Evolutionary conservation across 163 green algal genomes (phyloP).

Genomic region (Chlorella variabilis): DNA sequence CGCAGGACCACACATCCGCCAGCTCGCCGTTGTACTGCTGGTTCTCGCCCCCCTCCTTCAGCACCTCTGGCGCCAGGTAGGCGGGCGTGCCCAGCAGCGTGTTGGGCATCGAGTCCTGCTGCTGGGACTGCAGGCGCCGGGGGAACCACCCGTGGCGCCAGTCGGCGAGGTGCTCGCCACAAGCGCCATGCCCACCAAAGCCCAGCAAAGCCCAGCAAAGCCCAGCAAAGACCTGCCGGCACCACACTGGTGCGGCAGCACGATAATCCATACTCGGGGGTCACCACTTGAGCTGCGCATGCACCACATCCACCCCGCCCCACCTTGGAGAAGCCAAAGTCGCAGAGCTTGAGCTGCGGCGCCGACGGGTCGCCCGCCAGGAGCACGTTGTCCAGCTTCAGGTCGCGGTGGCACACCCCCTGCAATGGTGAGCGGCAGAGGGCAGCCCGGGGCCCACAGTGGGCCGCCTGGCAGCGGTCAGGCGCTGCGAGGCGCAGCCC

Average conservation of each 20-base stretch:
- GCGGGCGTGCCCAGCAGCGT: slow-evolving; percentile 97
- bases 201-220: neutral
- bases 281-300: no score
- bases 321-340: slow-evolving; percentile 80
- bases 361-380: slow-evolving; percentile 74
- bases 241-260: no score
- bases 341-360: slow-evolving; percentile 91
- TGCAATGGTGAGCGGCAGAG: slow-evolving; percentile 32
- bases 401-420: slow-evolving; percentile 89
- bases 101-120: slow-evolving; percentile 93
- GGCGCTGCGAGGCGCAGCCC: no score
- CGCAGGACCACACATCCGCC: slow-evolving; percentile 97
- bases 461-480: no score
- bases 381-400: slow-evolving; percentile 98
- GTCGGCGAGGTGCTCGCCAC: no score
- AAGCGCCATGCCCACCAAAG: no score
- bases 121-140: slow-evolving; percentile 51
- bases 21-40: slow-evolving; percentile 83
- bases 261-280: no score
- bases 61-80: slow-evolving; percentile 86
- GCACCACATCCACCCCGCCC: no score
- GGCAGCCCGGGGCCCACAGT: no score
- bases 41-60: slow-evolving; percentile 14
- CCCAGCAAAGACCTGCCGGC: no score
- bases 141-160: no score